Evolutionary conservation across 2,329 filamentous ascomycete genomes (phyloP), one percentile per base, ranked within the genome.

Genomic region (Cladosporium austrohemisphaericum): DNA sequence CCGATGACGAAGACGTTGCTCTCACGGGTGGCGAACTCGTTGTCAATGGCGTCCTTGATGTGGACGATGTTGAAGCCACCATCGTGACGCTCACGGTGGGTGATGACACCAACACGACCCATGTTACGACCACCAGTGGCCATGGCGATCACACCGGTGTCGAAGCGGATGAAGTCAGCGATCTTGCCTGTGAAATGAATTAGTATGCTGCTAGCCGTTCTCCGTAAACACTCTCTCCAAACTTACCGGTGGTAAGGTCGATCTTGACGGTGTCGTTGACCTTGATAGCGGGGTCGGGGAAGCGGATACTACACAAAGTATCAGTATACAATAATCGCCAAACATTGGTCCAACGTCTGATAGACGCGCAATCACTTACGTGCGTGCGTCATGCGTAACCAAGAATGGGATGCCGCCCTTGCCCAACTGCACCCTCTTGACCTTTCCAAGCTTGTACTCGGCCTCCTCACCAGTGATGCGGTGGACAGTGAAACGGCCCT

Each of bases 311-410:
- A 74, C 66, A 61, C 51, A 40, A 33, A 45, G 35, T 58, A 56
- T 65, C 60, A 62, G 53, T 52, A 67, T 70, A 65, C 69, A 36
- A 53, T 52, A 54, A 60, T 56, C 52, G 78, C 90, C 90, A 95
- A 93, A 95, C 81, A 88, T 93, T 94, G 89, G 88, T 92, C 89
- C 92, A 96, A 96, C 92, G 92, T 85, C 92, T 96, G 92, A 96
- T 91, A 93, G 91, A 96, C 89, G 87, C 52, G 38, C 78, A 82
- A 86, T 83, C 86, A 97, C 92, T 95, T 82, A 98, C 92, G 93
- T 98, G 90, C 93, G 87, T 80, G 93, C 93, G 93, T 98, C 93
- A 88, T 98, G 93, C 91, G 93, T 98, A 88, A 98, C 93, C 90
- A 97, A 96, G 91, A 95, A 98, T 94, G 93, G 93, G 85, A 98